phyloP scores from a whole-genome alignment of 163 green algal genomes.

The Smithsoniella earleae region DNA sequence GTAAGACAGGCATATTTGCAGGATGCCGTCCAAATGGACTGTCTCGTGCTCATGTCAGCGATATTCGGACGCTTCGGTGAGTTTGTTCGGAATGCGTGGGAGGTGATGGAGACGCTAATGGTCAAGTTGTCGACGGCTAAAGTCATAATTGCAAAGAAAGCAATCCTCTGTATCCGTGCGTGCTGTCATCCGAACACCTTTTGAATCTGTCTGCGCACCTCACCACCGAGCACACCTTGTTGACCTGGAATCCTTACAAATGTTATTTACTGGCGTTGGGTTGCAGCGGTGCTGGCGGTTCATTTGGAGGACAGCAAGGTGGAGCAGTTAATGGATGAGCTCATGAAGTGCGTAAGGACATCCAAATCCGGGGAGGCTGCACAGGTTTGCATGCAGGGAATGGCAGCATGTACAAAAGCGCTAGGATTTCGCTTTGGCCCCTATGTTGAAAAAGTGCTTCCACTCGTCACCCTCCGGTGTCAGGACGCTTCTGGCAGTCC shows the following conservation, averaged over 20 bases:
- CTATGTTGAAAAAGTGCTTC: constrained; percentile 51
- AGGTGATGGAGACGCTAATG: constrained; percentile 4
- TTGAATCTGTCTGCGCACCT: constrained; percentile 43
- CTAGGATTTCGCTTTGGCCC: constrained; percentile 67
- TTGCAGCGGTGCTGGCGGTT: constrained; percentile 37
- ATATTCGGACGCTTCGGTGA: constrained; percentile 17
- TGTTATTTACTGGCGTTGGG: too few relatives aligned
- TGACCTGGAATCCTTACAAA: too few relatives aligned
- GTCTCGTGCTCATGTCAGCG: neutral
- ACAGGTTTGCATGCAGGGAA: constrained; percentile 48
- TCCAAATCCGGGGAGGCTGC: constrained; percentile 38
- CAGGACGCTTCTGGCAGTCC: neutral
- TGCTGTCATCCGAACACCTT: neutral
- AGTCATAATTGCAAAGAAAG: neutral
- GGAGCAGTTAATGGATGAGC: constrained; percentile 25
- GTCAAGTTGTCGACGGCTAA: neutral
- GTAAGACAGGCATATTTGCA: too few relatives aligned
- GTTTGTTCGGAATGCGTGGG: neutral
- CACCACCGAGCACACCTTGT: constrained; percentile 34
- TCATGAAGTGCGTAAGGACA: constrained; percentile 38
- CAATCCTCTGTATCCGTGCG: constrained; percentile 5
- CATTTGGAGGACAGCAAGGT: constrained; percentile 43
- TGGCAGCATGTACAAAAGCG: constrained; percentile 41
- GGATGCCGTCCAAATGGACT: neutral
- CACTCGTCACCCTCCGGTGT: constrained; percentile 45